These are phyloP conservation scores for Fistulifera solaris DNA, from an alignment of 108 stramenopile genomes.

Conservation along the genomic window DNA sequence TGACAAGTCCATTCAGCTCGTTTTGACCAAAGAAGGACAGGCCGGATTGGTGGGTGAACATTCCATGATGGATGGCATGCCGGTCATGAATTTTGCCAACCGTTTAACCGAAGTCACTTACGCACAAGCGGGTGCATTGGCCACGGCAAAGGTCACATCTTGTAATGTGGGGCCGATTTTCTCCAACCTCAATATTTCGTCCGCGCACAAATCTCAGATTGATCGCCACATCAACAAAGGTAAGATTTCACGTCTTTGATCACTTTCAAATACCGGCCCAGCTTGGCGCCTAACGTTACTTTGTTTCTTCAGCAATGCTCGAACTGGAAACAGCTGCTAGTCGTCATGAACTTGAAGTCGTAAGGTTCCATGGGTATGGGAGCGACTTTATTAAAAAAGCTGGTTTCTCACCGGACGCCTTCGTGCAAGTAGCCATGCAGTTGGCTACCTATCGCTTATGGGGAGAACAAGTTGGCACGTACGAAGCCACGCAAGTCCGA, in stretches of 20 bases:
- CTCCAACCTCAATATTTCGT: slow-evolving; percentile 6
- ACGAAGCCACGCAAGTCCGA: slow-evolving; percentile 76
- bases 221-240: background rate
- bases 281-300: too few relatives aligned
- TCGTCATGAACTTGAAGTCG: slow-evolving; percentile 38
- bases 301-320: slow-evolving; percentile 17
- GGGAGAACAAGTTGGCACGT: slow-evolving; percentile 66
- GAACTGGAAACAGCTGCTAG: slow-evolving; percentile 35
- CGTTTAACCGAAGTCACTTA: slow-evolving; percentile 50
- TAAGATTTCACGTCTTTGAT: background rate
- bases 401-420: slow-evolving; percentile 82
- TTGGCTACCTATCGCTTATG: slow-evolving; percentile 70
- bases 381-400: slow-evolving; percentile 60
- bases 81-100: slow-evolving; percentile 56
- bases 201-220: too few relatives aligned
- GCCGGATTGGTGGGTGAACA: slow-evolving; percentile 79
- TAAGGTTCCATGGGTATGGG: slow-evolving; percentile 73
- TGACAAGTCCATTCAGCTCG: slow-evolving; percentile 81
- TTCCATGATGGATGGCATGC: slow-evolving; percentile 92
- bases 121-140: slow-evolving; percentile 13
- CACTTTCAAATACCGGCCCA: too few relatives aligned
- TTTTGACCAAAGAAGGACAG: slow-evolving; percentile 77
- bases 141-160: too few relatives aligned
- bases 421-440: slow-evolving; percentile 82
- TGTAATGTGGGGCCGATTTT: slow-evolving; percentile 49